Conservation (phyloP, 306 rosid species). For the Boehmeria nivea region DNA sequence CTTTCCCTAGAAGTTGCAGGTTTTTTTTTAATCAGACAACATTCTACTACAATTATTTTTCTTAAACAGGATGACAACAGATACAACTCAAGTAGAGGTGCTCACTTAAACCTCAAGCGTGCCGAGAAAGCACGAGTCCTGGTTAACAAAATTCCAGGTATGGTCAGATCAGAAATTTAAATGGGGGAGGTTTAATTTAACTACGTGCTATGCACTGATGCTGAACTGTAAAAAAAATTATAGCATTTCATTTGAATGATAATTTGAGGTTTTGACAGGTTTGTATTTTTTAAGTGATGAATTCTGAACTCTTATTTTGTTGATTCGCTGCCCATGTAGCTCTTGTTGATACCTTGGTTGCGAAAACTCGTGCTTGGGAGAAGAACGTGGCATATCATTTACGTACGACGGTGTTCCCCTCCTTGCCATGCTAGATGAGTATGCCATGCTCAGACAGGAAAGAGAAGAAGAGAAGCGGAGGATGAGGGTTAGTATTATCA, state of each 20-base stretch:
- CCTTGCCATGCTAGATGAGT: slow-evolving; percentile 96
- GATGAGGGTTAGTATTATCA: slow-evolving; percentile 53
- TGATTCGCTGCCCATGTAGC: slow-evolving; percentile 46
- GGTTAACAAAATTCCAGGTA: slow-evolving; percentile 84
- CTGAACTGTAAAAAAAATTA: too few relatives aligned
- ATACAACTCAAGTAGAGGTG: slow-evolving; percentile 98
- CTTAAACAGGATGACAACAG: slow-evolving; percentile 95
- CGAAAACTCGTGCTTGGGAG: slow-evolving; percentile 96
- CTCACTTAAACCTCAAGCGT: slow-evolving; percentile 97
- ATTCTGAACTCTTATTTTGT: neutral
- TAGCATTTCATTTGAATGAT: too few relatives aligned
- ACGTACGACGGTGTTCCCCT: slow-evolving; percentile 94
- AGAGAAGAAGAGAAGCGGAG: slow-evolving; percentile 97
- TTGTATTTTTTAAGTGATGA: too few relatives aligned
- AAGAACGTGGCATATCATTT: slow-evolving; percentile 71
- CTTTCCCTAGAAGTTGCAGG: neutral
- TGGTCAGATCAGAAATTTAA: too few relatives aligned
- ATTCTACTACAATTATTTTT: slow-evolving; percentile 15
- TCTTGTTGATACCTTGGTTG: slow-evolving; percentile 84
- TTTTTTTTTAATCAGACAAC: too few relatives aligned
- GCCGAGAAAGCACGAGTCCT: slow-evolving; percentile 95
- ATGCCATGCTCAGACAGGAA: slow-evolving; percentile 97
- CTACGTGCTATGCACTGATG: too few relatives aligned
- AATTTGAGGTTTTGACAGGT: too few relatives aligned
- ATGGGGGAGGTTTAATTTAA: too few relatives aligned